Base-by-base conservation (phyloP, 805 yeast genomes). In the Hanseniaspora osmophila region DNA sequence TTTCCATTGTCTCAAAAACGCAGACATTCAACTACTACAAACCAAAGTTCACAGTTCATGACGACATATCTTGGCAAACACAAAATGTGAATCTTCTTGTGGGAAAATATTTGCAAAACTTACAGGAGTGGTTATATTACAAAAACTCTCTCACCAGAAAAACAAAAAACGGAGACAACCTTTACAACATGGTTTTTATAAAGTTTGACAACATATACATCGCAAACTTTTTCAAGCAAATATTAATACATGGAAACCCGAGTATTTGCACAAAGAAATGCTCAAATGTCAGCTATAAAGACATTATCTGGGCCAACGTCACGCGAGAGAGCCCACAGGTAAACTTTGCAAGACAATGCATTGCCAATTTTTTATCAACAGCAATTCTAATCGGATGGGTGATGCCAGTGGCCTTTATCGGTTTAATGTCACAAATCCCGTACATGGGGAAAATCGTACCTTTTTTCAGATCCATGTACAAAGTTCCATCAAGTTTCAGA, bases 341-440 rank as follows among this genome's bases (percentile, higher is more conserved):
- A 2, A 59, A 57, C 10, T 61, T 63, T 15, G 18, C 68, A 0
- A 69, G 77, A 54, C 61, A 64, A 13, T 56, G 67, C 2, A 35
- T 68, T 4, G 78, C 81, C 0, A 70, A 69, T 27, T 41, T 70
- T 3, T 33, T 73, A 13, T 67, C 77, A 45, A 57, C 75, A 9
- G 48, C 68, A 1, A 63, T 84, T 1, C 77, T 80, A 5, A 49
- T 75, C 16, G 73, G 75, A 1, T 87, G 94, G 80, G 84, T 85
- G 1, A 60, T 86, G 1, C 96, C 96, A 0, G 90, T 86, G 1
- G 85, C 94, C 0, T 69, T 83, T 47, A 77, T 85, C 15, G 87
- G 90, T 0, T 62, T 85, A 30, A 63, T 87, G 0, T 76, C 94
- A 0, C 95, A 86, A 52, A 65, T 80, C 2, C 84, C 88, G 0